phyloP scores from a whole-genome alignment of 805 yeast genomes.

The Yamadazyma philogaea region DNA sequence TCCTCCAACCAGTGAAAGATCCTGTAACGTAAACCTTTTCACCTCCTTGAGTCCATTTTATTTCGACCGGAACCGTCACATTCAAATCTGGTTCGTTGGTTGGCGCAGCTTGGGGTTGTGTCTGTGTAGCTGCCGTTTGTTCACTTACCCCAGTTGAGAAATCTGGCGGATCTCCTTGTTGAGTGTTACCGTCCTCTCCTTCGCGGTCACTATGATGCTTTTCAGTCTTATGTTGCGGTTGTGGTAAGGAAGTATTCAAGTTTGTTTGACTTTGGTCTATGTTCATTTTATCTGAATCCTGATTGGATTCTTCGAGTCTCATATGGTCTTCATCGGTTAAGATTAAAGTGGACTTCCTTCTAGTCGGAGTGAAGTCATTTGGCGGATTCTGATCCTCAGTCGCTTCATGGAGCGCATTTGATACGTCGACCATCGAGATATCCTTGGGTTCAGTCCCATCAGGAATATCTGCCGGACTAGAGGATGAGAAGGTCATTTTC shows the following conservation, averaged over 20 bases:
- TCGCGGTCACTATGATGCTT: too few species aligned
- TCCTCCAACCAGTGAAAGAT: slow-evolving; percentile 96
- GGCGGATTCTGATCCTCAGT: slow-evolving; percentile 5
- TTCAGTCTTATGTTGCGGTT: slow-evolving; percentile 2
- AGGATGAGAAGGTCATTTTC: neutral
- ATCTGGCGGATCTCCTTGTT: slow-evolving; percentile 5
- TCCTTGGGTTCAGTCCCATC: slow-evolving; percentile 19
- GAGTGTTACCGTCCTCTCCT: neutral
- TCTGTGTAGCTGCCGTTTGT: neutral
- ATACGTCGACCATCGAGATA: slow-evolving; percentile 44
- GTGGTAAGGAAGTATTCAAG: neutral
- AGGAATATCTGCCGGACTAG: neutral
- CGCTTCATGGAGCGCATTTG: slow-evolving; percentile 24
- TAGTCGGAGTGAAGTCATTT: slow-evolving; percentile 23
- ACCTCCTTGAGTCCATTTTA: slow-evolving; percentile 97
- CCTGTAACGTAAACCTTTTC: slow-evolving; percentile 93
- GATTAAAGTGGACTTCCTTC: slow-evolving; percentile 70
- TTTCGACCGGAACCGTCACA: slow-evolving; percentile 54
- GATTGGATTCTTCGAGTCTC: slow-evolving; percentile 31
- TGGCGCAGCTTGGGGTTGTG: slow-evolving; percentile 9
- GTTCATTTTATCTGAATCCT: slow-evolving; percentile 17
- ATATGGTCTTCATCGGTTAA: slow-evolving; percentile 65
- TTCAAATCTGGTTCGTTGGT: slow-evolving; percentile 22
- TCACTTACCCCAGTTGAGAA: slow-evolving; percentile 5
- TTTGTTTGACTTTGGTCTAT: slow-evolving; percentile 18